Evolutionary conservation across 352 stramenopile species (phyloP), one percentile per base, ranked within the genome.

Genomic region (Aphanomyces astaci): DNA sequence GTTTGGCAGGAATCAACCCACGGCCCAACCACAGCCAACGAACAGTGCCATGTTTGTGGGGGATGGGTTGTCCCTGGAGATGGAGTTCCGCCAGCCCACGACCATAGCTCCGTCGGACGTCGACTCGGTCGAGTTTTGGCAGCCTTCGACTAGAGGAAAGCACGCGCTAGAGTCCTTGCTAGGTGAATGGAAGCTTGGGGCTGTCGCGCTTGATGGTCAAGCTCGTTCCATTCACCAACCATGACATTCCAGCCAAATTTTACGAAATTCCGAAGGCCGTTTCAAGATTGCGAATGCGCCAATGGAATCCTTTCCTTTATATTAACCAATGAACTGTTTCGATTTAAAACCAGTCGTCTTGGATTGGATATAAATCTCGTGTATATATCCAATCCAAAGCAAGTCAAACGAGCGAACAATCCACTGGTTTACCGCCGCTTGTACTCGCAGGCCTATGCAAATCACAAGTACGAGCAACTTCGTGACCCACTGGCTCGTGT

Each of bases 381-480:
- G 15, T 43, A 43, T 43, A 43, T 43, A 43, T n/a, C 56, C 27
- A 24, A 64, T 64, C 56, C 27, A 17, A 63, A 25, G 9, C 5
- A 24, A 46, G 7, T 49, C n/a, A 22, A 64, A 3, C 32, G 24
- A n/a, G n/a, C n/a, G n/a, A n/a, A 64, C 24, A 22, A 49, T 11
- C 22, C 27, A 5, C 15, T 31, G 24, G 57, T 69, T 63, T 92
- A 92, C 78, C 85, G 72, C 9, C 83, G 78, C 71, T 94, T 94
- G 72, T 94, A 94, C 72, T 94, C 85, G 46, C 85, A 94, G 15
- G 83, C 81, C 62, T 55, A 59, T 4, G 11, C 9, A 15, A 27
- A 39, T 65, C 0, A 32, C n/a, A 24, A 45, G 27, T 43, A n/a
- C n/a, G n/a, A n/a, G n/a, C n/a, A n/a, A n/a, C n/a, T n/a, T n/a